Evolutionary conservation across 257 asterid species (phyloP).

Genomic region (Jasminum sambac): DNA sequence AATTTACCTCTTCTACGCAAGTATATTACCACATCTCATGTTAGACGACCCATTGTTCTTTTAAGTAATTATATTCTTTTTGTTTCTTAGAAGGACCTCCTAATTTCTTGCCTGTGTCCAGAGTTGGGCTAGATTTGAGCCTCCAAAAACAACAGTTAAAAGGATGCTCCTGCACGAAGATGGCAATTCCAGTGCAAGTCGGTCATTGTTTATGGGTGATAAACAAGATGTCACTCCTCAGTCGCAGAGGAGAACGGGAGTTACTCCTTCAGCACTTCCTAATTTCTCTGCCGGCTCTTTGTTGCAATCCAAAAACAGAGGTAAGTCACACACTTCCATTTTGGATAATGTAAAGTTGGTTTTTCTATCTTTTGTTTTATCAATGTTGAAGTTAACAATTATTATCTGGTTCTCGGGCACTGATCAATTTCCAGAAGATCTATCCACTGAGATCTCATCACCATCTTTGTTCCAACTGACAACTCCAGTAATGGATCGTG

Average conservation of each 20-base stretch:
- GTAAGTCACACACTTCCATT: constrained; percentile 30
- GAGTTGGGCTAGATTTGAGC: constrained; percentile 70
- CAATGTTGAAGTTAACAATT: constrained; percentile 17
- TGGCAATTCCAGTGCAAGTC: constrained; percentile 45
- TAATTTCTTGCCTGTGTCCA: constrained; percentile 41
- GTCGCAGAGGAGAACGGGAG: constrained; percentile 42
- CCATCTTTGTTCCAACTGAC: constrained; percentile 35
- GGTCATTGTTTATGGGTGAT: constrained; percentile 42
- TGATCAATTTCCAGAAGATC: constrained; percentile 38
- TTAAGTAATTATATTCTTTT: not conserved
- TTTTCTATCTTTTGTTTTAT: constrained; percentile 10
- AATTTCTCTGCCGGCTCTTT: constrained; percentile 34
- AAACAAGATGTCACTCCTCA: constrained; percentile 47
- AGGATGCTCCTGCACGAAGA: constrained; percentile 63
- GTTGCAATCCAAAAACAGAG: constrained; percentile 45
- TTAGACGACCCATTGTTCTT: not conserved
- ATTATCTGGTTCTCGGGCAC: constrained; percentile 35
- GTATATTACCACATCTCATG: constrained; percentile 1
- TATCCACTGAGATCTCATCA: constrained; percentile 31
- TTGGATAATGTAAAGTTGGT: constrained; percentile 14
- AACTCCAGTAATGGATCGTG: constrained; percentile 34
- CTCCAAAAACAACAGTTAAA: constrained; percentile 77
- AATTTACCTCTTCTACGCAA: not conserved
- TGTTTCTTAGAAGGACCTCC: constrained; percentile 12
- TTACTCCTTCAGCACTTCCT: constrained; percentile 34